Evolutionary conservation across 345 rosid genomes (phyloP), one percentile per base, ranked within the genome.

Genomic region (Arabis alpina): DNA sequence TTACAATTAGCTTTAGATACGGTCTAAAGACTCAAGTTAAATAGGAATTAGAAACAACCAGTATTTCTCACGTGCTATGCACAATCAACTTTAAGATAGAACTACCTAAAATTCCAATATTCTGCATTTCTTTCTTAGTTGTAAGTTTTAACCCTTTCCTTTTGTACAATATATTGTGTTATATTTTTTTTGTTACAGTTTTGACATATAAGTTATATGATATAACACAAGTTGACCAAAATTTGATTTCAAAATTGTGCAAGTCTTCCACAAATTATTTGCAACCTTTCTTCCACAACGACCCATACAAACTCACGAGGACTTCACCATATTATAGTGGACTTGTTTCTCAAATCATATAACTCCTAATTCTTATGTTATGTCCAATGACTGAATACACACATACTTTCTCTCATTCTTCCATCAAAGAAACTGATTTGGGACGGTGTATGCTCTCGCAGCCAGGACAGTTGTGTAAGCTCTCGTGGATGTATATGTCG

Each of bases 381-480:
- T 23, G 23, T 34, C 42, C 27, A 19, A 10, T 12, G 51, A 60
- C 14, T 51, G 16, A 27, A 2, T 41, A 28, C 32, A 28, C 4
- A 3, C 32, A 25, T 24, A 13, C 44, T n/a, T 51, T 39, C 57
- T 58, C 68, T 75, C 73, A 75, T 68, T 75, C 74, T 68, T 75
- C 59, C 77, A 74, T 60, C 73, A 67, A 15, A 1, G 78, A 68
- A 39, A 68, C 69, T 24, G 74, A 68, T 60, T 68, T 79, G 58
- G 76, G 70, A 65, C 73, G 81, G 68, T 81, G 77, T 45, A 73
- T 69, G 78, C 96, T 91, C 74, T 91, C 93, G 23, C 98, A 91
- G n/a, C 98, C 98, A 0, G 96, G 98, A 79, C 96, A 93, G 64
- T 91, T 90, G 77, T 93, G 96, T 81, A 91, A 73, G 79, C 96